phyloP scores from a whole-genome alignment of 306 rosid genomes.

The Coriaria nepalensis region DNA sequence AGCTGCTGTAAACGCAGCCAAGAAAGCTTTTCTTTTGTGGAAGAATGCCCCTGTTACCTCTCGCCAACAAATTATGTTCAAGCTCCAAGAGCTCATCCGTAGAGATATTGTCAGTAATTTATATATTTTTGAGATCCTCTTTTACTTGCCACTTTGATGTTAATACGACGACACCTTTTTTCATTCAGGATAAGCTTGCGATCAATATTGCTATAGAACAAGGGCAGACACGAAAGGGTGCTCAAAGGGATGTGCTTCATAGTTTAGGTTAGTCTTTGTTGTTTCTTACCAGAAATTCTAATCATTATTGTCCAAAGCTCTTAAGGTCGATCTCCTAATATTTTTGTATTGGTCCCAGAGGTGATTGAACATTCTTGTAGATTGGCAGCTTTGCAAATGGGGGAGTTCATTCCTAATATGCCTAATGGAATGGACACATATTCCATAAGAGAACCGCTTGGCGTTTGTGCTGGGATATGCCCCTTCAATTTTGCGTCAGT shows the following conservation, averaged over 20 bases:
- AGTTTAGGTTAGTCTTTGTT: slow-evolving; percentile 52
- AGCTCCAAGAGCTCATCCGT: slow-evolving; percentile 57
- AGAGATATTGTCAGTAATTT: slow-evolving; percentile 52
- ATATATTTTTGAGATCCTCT: slow-evolving; percentile 1
- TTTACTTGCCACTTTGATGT: slow-evolving; percentile 4
- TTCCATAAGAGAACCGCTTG: slow-evolving; percentile 68
- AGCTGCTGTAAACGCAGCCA: slow-evolving; percentile 63
- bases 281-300: slow-evolving; percentile 9
- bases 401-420: slow-evolving; percentile 57
- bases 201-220: slow-evolving; percentile 44
- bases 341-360: slow-evolving; percentile 28
- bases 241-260: slow-evolving; percentile 47
- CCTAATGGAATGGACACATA: slow-evolving; percentile 54
- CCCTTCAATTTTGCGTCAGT: slow-evolving; percentile 48
- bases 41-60: slow-evolving; percentile 39
- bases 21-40: slow-evolving; percentile 63
- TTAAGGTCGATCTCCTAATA: slow-evolving; percentile 7
- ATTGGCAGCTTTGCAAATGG: slow-evolving; percentile 50
- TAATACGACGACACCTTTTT: slow-evolving; percentile 7
- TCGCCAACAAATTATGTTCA: slow-evolving; percentile 57
- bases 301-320: slow-evolving; percentile 6
- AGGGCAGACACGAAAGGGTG: slow-evolving; percentile 53
- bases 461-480: slow-evolving; percentile 83
- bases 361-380: slow-evolving; percentile 70
- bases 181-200: slow-evolving; percentile 54